These are phyloP conservation scores for Saccharomycopsis capsularis DNA, from an alignment of 805 yeast species.

Conservation along the genomic window DNA sequence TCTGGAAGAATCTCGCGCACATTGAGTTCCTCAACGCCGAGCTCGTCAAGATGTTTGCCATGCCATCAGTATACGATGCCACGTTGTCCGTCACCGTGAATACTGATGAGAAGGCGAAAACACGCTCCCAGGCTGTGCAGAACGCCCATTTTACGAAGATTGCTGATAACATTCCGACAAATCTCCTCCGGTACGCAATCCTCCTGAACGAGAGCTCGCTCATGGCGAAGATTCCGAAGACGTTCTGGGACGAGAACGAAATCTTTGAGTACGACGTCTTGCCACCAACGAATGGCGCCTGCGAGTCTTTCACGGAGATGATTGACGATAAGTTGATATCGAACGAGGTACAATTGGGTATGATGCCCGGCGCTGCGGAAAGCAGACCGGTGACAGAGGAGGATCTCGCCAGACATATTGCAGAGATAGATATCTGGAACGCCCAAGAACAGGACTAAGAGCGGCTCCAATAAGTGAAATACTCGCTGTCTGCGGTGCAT, in stretches of 20 bases:
- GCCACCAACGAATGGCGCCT: slow-evolving; percentile 43
- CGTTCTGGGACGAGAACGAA: slow-evolving; percentile 54
- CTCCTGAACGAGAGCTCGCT: slow-evolving; percentile 64
- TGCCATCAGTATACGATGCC: no score
- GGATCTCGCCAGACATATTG: no score
- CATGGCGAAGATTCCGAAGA: slow-evolving; percentile 61
- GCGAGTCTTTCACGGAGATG: slow-evolving; percentile 9
- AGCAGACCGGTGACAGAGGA: no score
- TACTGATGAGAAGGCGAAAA: no score
- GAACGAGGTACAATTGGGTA: no score
- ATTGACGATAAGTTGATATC: slow-evolving; percentile 13
- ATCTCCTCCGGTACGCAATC: slow-evolving; percentile 59
- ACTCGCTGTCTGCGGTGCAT: no score
- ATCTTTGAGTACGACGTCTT: slow-evolving; percentile 65
- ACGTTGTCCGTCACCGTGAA: no score
- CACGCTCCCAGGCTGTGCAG: neutral
- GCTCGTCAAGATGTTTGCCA: slow-evolving; percentile 29
- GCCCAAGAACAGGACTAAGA: no score
- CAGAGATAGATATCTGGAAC: no score
- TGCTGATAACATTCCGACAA: slow-evolving; percentile 42
- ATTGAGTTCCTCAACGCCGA: slow-evolving; percentile 43
- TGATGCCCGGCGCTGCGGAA: no score
- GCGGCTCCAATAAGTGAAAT: no score
- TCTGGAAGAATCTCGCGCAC: slow-evolving; percentile 47
- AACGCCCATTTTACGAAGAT: neutral